phyloP scores from a whole-genome alignment of 257 asterid genomes.

The Ajuga chamaepitys region DNA sequence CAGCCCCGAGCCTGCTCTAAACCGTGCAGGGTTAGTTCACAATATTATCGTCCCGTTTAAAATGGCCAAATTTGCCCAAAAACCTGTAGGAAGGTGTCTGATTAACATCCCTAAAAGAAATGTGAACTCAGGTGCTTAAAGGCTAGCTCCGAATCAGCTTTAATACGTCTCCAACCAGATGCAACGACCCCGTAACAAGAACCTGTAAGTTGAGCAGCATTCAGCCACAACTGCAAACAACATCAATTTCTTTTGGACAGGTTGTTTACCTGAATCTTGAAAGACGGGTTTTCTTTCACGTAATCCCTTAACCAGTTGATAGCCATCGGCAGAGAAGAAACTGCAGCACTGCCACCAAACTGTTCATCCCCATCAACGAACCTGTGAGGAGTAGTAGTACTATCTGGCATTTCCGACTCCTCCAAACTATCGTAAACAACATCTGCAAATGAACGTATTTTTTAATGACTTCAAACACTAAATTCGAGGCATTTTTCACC shows the following conservation, averaged over 20 bases:
- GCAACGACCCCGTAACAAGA: slow-evolving; percentile 91
- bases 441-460: slow-evolving; percentile 26
- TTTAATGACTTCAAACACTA: no score
- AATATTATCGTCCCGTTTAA: no score
- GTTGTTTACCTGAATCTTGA: slow-evolving; percentile 52
- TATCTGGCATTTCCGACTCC: slow-evolving; percentile 28
- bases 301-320: slow-evolving; percentile 69
- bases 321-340: slow-evolving; percentile 73
- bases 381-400: slow-evolving; percentile 40
- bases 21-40: background rate
- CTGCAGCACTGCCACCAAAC: slow-evolving; percentile 62
- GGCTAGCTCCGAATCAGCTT: slow-evolving; percentile 60
- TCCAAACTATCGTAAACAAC: slow-evolving; percentile 29
- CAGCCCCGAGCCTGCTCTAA: no score
- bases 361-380: slow-evolving; percentile 42
- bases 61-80: no score
- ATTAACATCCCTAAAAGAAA: no score
- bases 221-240: background rate
- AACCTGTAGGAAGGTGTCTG: no score
- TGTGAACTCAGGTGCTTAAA: no score
- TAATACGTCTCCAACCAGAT: slow-evolving; percentile 84
- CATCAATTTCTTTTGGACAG: no score
- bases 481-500: no score
- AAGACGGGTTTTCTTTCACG: slow-evolving; percentile 54
- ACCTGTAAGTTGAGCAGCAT: slow-evolving; percentile 42